These are phyloP conservation scores for Populus trichocarpa DNA, from an alignment of 441 rosid species.

Conservation along the genomic window DNA sequence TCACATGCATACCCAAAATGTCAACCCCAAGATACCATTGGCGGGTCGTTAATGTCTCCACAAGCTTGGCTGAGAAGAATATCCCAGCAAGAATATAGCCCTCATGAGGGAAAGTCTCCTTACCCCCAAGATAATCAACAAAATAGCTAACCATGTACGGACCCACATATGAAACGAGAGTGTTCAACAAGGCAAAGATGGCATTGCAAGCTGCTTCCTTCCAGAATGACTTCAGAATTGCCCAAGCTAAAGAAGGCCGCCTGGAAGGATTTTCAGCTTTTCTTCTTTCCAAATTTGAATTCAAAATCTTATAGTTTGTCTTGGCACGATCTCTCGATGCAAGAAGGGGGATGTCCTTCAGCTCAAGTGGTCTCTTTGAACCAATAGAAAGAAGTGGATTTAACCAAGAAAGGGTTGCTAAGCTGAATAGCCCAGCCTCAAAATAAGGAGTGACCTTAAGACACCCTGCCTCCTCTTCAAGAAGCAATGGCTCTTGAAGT, in stretches of 20 bases:
- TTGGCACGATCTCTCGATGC: conserved; percentile 83
- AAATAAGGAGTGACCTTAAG: conserved; percentile 76
- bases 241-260: conserved; percentile 88
- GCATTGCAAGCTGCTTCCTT: conserved; percentile 97
- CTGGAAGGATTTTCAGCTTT: conserved; percentile 62
- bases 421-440: conserved; percentile 72
- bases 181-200: conserved; percentile 80
- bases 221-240: conserved; percentile 87
- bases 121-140: conserved; percentile 91
- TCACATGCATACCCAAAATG: conserved; percentile 97
- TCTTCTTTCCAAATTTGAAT: conserved; percentile 82
- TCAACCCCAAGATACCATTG: conserved; percentile 99
- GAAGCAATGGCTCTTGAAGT: conserved; percentile 79
- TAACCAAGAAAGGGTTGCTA: conserved; percentile 90
- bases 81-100: conserved; percentile 94
- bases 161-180: conserved; percentile 93
- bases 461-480: conserved; percentile 76
- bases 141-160: conserved; percentile 96
- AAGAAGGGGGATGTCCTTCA: conserved; percentile 95
- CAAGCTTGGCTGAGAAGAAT: conserved; percentile 86
- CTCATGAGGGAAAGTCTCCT: conserved; percentile 78
- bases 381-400: conserved; percentile 92
- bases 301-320: conserved; percentile 75
- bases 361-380: conserved; percentile 92
- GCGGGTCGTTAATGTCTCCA: conserved; percentile 90